Evolutionary conservation across 306 rosid genomes (phyloP), one percentile per base, ranked within the genome.

Genomic region (Vigna unguiculata): DNA sequence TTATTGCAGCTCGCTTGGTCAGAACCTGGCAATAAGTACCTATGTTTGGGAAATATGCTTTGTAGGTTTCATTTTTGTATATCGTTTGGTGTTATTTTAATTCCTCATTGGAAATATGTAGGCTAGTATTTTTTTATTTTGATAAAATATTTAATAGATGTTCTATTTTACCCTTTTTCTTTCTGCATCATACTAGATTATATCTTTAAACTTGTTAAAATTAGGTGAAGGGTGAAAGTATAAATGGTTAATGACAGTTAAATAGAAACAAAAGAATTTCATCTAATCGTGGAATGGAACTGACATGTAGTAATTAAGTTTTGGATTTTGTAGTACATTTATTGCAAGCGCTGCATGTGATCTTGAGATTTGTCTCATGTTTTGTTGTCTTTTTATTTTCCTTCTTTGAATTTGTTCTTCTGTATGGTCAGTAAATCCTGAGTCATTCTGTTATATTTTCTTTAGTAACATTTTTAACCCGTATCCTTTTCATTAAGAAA

Each of bases 1-100:
- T 55, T 76, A 57, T 80, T 85, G 79, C 85, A 93, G 98, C 77
- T 91, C 97, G 52, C 81, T 90, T n/a, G 98, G 98, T 69, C 95
- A 91, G 83, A 91, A 84, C 82, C 89, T 91, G 48, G 8, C 69
- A 73, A 90, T 92, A 60, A 88, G 96, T 83, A 85, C 91, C n/a
- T 75, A 6, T 55, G 78, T 83, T 9, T 83, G 88, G 85, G 98
- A 93, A 84, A 86, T 89, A 81, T 3, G 77, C 22, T 86, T 91
- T 76, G 93, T 95, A 8, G 84, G 89, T 59, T 71, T 14, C 80
- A 91, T 91, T 55, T 72, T 95, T 74, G 80, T 91, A 53, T 59
- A 69, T 13, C 95, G 98, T 47, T 83, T 93, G 87, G 88, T 91
- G 19, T 88, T 89, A 16, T 93, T 91, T 69, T 80, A 95, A 7